Base-by-base conservation (phyloP, 352 stramenopile genomes). In the Phytophthora agathidicida region DNA sequence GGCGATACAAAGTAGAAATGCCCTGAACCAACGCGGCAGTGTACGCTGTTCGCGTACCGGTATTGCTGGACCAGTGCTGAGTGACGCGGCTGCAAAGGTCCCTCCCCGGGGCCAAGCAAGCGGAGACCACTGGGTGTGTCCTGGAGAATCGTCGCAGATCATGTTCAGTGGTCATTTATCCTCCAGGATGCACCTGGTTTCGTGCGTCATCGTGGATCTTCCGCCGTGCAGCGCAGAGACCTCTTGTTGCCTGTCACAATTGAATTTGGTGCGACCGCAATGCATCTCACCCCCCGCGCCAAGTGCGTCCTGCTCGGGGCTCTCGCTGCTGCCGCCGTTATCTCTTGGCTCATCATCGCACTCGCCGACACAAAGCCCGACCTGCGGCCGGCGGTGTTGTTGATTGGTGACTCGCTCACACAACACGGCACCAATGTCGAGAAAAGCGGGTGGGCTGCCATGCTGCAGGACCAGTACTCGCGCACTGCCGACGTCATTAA, bases 381-480 rank as follows among this genome's bases (percentile, higher is more conserved):
- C 13, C n/a, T 38, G 7, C 65, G 73, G n/a, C 69, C 69, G 37
- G 47, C 61, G 14, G 27, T 75, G 3, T 13, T 68, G 24, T 20
- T 75, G 13, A 62, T 62, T 0, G 76, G 76, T 10, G 76, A 86
- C 38, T 83, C 73, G 36, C 58, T 83, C 31, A 82, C 68, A 0
- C 26, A 84, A 35, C 59, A 59, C 14, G 72, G 55, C 24, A 59
- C 42, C 3, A 32, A 78, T 14, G 54, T 63, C 7, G n/a, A 36
- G 3, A 52, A 58, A 16, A 53, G 42, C 24, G 74, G 77, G 0
- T 87, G 68, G 60, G 50, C 65, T 24, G 38, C 57, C 1, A 48
- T 68, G 37, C 46, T 84, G 7, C 62, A 72, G 22, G 32, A 57
- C 9, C 16, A 68, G 27, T 85, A 81, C 43, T 59, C 69, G 2